Percentiles rank a stretch among this genome's conserved stretches.
phyloP scores from a whole-genome alignment of 2,329 filamentous ascomycete species.

The Huntiella decipiens region DNA sequence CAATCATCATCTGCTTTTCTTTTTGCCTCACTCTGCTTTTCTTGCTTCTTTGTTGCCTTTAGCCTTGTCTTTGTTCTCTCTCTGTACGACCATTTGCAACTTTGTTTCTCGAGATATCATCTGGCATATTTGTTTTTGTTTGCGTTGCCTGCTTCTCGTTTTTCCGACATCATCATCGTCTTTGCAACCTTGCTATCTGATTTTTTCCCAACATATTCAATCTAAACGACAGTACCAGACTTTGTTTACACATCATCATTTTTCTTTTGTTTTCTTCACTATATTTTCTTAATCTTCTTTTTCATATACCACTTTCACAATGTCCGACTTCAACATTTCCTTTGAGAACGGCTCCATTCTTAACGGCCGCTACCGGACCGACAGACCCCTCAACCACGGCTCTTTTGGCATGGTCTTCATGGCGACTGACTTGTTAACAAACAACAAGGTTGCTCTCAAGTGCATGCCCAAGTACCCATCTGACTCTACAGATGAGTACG shows the following conservation, averaged over 20 bases:
- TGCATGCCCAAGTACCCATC: conserved; percentile 72
- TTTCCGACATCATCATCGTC: background rate
- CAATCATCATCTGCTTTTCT: conserved; percentile 3
- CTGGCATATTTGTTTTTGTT: conserved; percentile 3
- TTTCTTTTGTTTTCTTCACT: conserved; percentile 9
- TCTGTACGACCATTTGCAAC: conserved; percentile 5
- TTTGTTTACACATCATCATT: conserved; percentile 9
- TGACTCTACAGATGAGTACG: conserved; percentile 28
- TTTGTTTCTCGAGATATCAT: conserved; percentile 1
- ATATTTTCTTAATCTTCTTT: conserved; percentile 13
- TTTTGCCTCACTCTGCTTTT: background rate
- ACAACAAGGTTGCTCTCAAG: conserved; percentile 80
- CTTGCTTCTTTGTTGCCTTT: conserved; percentile 1
- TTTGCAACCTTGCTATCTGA: conserved; percentile 3
- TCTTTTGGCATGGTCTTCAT: conserved; percentile 98
- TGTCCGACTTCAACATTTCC: conserved; percentile 76
- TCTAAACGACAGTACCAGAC: conserved; percentile 10
- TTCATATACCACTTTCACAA: conserved; percentile 15
- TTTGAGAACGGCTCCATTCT: conserved; percentile 66
- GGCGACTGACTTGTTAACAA: conserved; percentile 60
- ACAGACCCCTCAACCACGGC: conserved; percentile 91
- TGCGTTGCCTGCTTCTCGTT: background rate
- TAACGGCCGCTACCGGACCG: conserved; percentile 73
- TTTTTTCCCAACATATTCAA: conserved; percentile 5
- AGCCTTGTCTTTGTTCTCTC: background rate